Evolutionary conservation across 495 filamentous ascomycete genomes (phyloP).

Genomic region (Penicillium waksmanii): DNA sequence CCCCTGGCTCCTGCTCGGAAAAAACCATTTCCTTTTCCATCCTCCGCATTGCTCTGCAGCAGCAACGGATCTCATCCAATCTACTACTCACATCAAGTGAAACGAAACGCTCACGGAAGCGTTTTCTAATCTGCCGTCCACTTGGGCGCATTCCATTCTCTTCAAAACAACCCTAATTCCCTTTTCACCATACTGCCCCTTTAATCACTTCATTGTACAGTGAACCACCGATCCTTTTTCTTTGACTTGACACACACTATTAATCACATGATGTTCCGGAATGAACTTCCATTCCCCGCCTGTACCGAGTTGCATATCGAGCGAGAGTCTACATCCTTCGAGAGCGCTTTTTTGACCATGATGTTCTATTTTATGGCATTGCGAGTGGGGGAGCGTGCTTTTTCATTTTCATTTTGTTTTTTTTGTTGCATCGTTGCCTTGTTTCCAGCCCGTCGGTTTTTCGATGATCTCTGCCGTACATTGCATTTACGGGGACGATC

Average conservation of each 20-base stretch:
- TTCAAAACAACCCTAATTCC: conserved; percentile 22
- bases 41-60: conserved; percentile 1
- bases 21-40: conserved; percentile 5
- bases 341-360: conserved; percentile 5
- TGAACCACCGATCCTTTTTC: conserved; percentile 1
- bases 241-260: no score
- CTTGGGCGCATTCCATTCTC: conserved; percentile 34
- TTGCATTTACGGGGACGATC: conserved; percentile 13
- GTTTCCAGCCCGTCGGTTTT: not conserved
- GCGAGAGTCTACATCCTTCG: not conserved
- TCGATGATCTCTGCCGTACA: conserved; percentile 6
- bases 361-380: not conserved
- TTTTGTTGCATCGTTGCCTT: conserved; percentile 9
- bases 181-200: conserved; percentile 36
- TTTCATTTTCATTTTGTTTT: conserved; percentile 1
- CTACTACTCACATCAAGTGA: not conserved
- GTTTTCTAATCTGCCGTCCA: conserved; percentile 7
- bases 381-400: conserved; percentile 5
- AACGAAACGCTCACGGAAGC: no score
- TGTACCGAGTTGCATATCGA: conserved; percentile 28
- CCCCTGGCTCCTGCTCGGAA: conserved; percentile 21
- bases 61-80: conserved; percentile 1
- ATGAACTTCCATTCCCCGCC: conserved; percentile 24
- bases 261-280: conserved; percentile 10
- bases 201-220: conserved; percentile 49